Base-by-base conservation (phyloP, 495 filamentous ascomycete species). In the Rhypophila decipiens region DNA sequence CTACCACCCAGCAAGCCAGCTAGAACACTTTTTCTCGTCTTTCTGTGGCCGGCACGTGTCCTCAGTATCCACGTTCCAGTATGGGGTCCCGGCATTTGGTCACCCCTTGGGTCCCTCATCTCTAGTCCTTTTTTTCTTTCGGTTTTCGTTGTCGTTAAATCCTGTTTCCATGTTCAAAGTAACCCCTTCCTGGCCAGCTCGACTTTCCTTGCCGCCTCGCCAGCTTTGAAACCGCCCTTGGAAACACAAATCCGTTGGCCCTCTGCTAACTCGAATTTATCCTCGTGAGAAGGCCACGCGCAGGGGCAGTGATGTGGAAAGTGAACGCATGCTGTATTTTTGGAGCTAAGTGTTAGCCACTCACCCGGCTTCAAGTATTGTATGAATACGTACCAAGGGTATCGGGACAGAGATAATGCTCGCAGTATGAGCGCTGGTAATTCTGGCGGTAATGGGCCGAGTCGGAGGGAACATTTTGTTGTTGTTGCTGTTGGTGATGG, bases 261-360 rank as follows among this genome's bases (percentile, higher is more conserved):
- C 11, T 91, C 86, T 13, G 81, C 85, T 27, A 93, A 68, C 66
- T 96, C 90, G 44, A 90, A 78, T 57, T 96, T 96, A 58, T 96
- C 88, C 61, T 95, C 86, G 38, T 86, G 75, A 13, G 71, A 68
- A 5, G 87, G 84, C 70, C 86, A 90, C 2, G 88, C 73, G 65
- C 90, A 96, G 5, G 90, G 90, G 63, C 90, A 96, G 67, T 96
- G 90, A 65, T 95, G 89, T 7, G 90, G 89, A 74, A 94, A 88
- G 60, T 87, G 82, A 2, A 96, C 90, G 71, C 90, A 96, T 5
- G 88, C 84, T 73, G 34, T 42, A 31, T 3, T 13, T 12, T 7
- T 9, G 18, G n/a, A 11, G 9, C 39, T n/a, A 37, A 2, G 24
- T 10, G 19, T 33, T 44, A 1, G 33, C 12, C 8, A 10, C 12